Conservation (phyloP, 768 basidiomycete species). For the Podaxis carcinomalis region DNA sequence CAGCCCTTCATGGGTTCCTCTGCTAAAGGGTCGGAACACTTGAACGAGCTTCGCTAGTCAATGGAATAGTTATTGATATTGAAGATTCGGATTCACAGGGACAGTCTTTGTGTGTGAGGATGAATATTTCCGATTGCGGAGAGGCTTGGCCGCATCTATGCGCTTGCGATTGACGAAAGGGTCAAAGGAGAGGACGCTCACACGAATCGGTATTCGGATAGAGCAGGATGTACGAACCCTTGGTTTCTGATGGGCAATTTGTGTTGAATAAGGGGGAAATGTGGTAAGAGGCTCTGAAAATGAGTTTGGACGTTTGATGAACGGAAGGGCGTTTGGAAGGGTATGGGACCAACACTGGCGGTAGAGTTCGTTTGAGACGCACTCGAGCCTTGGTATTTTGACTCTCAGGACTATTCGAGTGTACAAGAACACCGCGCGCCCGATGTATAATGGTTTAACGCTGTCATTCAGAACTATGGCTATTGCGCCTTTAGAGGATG, state of each 20-base stretch:
- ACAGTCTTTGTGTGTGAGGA: neutral
- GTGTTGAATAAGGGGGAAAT: neutral
- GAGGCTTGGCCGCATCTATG: neutral
- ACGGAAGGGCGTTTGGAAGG: neutral
- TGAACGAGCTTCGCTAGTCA: neutral
- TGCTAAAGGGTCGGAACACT: neutral
- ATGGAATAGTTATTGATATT: neutral
- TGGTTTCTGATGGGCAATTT: neutral
- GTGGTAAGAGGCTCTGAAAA: neutral
- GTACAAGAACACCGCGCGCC: no score
- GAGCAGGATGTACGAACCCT: neutral
- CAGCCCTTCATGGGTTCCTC: neutral
- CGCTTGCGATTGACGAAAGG: neutral
- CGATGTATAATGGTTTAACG: no score
- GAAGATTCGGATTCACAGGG: neutral
- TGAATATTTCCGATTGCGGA: neutral
- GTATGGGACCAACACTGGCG: no score
- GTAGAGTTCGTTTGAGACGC: no score
- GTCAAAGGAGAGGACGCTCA: neutral
- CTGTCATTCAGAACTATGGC: no score
- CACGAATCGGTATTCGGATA: neutral
- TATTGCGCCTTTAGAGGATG: no score
- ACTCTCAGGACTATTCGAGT: no score
- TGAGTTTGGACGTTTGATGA: neutral
- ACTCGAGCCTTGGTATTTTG: no score